Evolutionary conservation across 1,284 basidiomycete genomes (phyloP).

Genomic region (Pyrrhoderma noxium): DNA sequence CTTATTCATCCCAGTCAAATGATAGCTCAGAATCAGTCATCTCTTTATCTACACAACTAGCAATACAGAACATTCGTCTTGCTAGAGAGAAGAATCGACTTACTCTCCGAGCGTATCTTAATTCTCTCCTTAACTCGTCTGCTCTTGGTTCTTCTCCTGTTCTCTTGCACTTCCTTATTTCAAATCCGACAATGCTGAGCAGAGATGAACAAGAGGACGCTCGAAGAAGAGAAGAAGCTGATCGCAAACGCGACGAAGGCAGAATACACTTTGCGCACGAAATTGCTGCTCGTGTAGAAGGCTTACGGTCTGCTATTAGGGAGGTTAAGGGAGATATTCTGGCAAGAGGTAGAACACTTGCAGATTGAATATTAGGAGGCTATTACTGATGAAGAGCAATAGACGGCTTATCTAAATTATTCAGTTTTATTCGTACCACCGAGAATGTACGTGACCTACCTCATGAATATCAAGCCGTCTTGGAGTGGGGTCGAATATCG

Average conservation of each 20-base stretch:
- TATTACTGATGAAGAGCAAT: constrained; percentile 7
- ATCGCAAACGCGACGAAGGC: constrained; percentile 85
- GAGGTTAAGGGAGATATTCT: constrained; percentile 90
- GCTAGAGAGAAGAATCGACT: constrained; percentile 92
- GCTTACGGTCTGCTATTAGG: constrained; percentile 77
- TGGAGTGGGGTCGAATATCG: constrained; percentile 98
- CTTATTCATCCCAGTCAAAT: constrained; percentile 10
- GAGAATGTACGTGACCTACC: constrained; percentile 77
- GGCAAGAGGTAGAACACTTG: constrained; percentile 51
- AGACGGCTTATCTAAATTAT: constrained; percentile 86
- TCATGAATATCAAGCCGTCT: constrained; percentile 76
- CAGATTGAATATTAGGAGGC: too few species aligned
- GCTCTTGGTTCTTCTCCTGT: constrained; percentile 79
- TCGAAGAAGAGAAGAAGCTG: constrained; percentile 77
- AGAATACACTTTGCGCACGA: constrained; percentile 81
- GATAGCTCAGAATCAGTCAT: constrained; percentile 17
- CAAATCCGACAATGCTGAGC: constrained; percentile 66
- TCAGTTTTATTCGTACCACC: constrained; percentile 81
- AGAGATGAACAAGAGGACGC: constrained; percentile 78
- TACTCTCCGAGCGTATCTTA: constrained; percentile 89
- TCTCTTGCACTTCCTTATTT: constrained; percentile 80
- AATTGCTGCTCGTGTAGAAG: constrained; percentile 81
- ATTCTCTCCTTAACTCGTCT: constrained; percentile 68
- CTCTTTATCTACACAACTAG: constrained; percentile 17
- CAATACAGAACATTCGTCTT: constrained; percentile 37